A percentile compares a stretch with the other conserved stretches of the same genome.
phyloP scores from a whole-genome alignment of 345 rosid species.

The Streptanthus diversifolius region DNA sequence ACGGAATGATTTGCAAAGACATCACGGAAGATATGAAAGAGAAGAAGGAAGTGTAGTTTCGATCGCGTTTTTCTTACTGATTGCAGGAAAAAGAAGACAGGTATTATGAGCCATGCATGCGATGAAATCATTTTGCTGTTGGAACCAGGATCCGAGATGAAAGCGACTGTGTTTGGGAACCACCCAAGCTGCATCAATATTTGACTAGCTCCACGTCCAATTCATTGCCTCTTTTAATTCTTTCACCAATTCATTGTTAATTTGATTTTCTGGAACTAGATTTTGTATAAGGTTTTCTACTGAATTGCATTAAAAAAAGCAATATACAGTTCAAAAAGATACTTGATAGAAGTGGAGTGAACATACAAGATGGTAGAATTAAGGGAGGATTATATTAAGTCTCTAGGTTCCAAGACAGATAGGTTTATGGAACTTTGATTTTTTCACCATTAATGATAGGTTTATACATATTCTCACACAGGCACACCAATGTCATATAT shows the following conservation, averaged over 20 bases:
- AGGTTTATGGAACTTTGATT: too few relatives aligned
- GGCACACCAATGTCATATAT: too few relatives aligned
- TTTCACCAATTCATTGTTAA: background rate
- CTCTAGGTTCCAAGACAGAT: too few relatives aligned
- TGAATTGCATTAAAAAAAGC: too few relatives aligned
- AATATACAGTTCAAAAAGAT: too few relatives aligned
- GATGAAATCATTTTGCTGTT: background rate
- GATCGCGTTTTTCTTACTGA: background rate
- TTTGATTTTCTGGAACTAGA: too few relatives aligned
- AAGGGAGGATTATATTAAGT: too few relatives aligned
- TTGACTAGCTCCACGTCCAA: background rate
- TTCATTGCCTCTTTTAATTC: background rate
- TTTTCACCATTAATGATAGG: too few relatives aligned
- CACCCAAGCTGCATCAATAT: background rate
- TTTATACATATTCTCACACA: too few relatives aligned
- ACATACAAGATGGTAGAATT: too few relatives aligned
- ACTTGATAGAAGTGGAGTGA: too few relatives aligned
- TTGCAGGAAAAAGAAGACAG: background rate
- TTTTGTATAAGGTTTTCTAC: too few relatives aligned
- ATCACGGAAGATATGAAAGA: constrained; percentile 1
- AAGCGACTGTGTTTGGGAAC: background rate
- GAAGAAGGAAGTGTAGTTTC: background rate
- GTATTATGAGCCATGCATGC: background rate
- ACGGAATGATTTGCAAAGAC: background rate
- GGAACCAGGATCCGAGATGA: background rate